A percentile compares a stretch with the other conserved stretches of the same genome.
phyloP scores from a whole-genome alignment of 805 yeast species.

The Starmerella gropengiesseri region DNA sequence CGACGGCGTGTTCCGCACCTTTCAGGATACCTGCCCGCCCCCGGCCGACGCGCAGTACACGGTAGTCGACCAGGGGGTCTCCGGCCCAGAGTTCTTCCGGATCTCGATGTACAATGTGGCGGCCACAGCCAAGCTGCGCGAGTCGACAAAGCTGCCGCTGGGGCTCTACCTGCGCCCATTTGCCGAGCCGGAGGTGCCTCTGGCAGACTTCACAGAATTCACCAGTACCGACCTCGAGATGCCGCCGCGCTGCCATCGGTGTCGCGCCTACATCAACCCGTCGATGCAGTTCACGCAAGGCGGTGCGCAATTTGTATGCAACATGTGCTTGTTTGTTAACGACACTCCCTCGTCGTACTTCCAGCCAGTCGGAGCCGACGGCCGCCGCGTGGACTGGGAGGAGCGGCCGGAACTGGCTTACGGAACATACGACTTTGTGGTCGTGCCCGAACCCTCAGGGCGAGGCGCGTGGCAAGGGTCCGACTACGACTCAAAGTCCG shows the following conservation, averaged over 20 bases:
- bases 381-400: conserved; percentile 51
- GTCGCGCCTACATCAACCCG: conserved; percentile 85
- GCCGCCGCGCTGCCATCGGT: conserved; percentile 83
- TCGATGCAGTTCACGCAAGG: conserved; percentile 53
- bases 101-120: conserved; percentile 79
- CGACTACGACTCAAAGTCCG: conserved; percentile 42
- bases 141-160: conserved; percentile 64
- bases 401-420: conserved; percentile 63
- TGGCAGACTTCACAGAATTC: conserved; percentile 43
- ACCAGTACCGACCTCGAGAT: conserved; percentile 30
- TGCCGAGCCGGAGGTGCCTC: conserved; percentile 61
- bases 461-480: conserved; percentile 20
- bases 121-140: conserved; percentile 53
- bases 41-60: conserved; percentile 59
- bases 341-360: conserved; percentile 56
- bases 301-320: conserved; percentile 62
- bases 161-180: conserved; percentile 78
- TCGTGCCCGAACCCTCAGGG: conserved; percentile 36
- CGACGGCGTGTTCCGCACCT: conserved; percentile 49
- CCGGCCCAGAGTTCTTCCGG: conserved; percentile 70
- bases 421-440: conserved; percentile 79
- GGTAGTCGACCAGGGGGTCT: conserved; percentile 71
- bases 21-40: conserved; percentile 75
- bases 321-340: conserved; percentile 73
- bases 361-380: conserved; percentile 49